Percentiles rank a stretch among this genome's conserved stretches.
phyloP scores from a whole-genome alignment of 331 rosid species.

The Telfairia occidentalis region DNA sequence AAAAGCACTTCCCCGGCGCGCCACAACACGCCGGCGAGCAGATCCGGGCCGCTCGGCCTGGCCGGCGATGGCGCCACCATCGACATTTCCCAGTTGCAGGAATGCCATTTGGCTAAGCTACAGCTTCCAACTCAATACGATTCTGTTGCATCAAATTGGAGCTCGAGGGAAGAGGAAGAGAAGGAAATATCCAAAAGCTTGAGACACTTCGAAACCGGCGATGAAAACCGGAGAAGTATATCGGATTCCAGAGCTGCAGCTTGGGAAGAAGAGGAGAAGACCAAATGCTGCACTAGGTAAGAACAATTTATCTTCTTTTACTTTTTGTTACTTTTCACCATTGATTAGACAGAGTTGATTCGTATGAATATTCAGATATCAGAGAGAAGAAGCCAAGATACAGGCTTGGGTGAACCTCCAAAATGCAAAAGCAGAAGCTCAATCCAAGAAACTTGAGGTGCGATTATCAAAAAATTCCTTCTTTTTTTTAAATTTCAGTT shows the following conservation, averaged over 20 bases:
- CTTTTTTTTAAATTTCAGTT: background rate
- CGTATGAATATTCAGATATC: conserved; percentile 43
- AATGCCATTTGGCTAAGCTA: conserved; percentile 70
- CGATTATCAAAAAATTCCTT: conserved; percentile 13
- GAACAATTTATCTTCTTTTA: background rate
- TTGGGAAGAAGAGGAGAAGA: conserved; percentile 87
- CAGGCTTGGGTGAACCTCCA: conserved; percentile 93
- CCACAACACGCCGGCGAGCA: conserved; percentile 73
- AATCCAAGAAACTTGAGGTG: conserved; percentile 91
- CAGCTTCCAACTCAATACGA: conserved; percentile 64
- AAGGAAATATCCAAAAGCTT: conserved; percentile 87
- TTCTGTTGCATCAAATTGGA: conserved; percentile 65
- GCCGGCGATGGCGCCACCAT: conserved; percentile 27
- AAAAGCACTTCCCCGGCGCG: conserved; percentile 76
- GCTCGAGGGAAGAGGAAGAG: conserved; percentile 90
- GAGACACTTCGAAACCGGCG: conserved; percentile 55
- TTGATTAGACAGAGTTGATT: background rate
- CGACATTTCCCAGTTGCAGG: conserved; percentile 64
- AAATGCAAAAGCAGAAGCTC: conserved; percentile 95
- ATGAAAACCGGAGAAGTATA: conserved; percentile 37
- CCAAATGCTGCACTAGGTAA: conserved; percentile 71
- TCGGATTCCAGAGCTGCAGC: conserved; percentile 55
- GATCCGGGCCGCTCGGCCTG: conserved; percentile 74
- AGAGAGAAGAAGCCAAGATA: conserved; percentile 84
- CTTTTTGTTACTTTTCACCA: background rate